These are phyloP conservation scores for Oidiodendron maius DNA, from an alignment of 495 filamentous ascomycete genomes.

Conservation along the genomic window DNA sequence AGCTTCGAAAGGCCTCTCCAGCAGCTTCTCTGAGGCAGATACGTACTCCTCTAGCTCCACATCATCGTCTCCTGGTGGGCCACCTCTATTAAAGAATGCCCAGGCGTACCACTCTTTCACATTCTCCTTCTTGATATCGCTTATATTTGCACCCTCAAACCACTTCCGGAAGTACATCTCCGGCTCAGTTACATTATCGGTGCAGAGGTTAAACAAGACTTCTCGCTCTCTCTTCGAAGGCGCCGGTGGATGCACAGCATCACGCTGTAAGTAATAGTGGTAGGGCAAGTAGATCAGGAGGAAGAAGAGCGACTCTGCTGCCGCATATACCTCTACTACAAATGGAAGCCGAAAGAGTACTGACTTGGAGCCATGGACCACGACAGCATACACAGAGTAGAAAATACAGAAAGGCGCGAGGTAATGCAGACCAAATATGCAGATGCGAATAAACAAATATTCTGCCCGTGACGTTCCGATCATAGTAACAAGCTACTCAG, in stretches of 20 bases:
- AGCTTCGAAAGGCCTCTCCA: slow-evolving; percentile 39
- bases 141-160: slow-evolving; percentile 54
- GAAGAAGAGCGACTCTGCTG: slow-evolving; percentile 46
- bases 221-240: slow-evolving; percentile 31
- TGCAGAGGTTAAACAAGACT: slow-evolving; percentile 49
- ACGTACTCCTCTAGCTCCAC: slow-evolving; percentile 56
- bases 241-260: slow-evolving; percentile 46
- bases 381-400: slow-evolving; percentile 33
- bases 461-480: slow-evolving; percentile 22
- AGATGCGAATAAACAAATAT: slow-evolving; percentile 20
- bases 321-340: slow-evolving; percentile 18
- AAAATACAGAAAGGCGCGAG: slow-evolving; percentile 45
- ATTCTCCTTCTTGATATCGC: slow-evolving; percentile 59
- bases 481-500: too few relatives aligned
- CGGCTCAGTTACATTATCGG: slow-evolving; percentile 45
- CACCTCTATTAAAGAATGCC: slow-evolving; percentile 51
- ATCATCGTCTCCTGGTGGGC: slow-evolving; percentile 33
- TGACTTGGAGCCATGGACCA: slow-evolving; percentile 22
- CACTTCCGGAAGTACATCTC: slow-evolving; percentile 54
- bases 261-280: slow-evolving; percentile 38
- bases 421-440: slow-evolving; percentile 44
- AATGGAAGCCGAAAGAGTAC: slow-evolving; percentile 23
- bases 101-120: slow-evolving; percentile 58
- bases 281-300: slow-evolving; percentile 49
- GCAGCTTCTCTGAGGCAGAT: slow-evolving; percentile 36